A percentile compares a stretch with the other conserved stretches of the same genome.
Evolutionary conservation across 257 asterid genomes (phyloP).

Genomic region (Solanum pinnatisectum): DNA sequence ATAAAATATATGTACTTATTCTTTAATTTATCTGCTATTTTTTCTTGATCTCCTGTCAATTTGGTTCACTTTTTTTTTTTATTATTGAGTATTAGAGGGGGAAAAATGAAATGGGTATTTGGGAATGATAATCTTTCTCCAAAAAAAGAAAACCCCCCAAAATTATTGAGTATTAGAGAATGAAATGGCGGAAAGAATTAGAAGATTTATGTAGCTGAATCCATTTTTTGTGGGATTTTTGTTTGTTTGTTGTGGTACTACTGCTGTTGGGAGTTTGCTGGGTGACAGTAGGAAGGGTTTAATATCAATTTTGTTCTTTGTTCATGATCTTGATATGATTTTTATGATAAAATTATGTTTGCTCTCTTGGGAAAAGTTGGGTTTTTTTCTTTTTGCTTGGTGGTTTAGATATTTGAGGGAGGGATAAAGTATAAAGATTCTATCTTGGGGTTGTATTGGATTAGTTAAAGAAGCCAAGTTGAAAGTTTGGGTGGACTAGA

Average conservation of each 20-base stretch:
- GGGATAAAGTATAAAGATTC: not conserved
- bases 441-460: not conserved
- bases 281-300: not conserved
- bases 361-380: not conserved
- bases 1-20: not conserved
- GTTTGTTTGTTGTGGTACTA: not conserved
- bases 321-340: not conserved
- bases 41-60: not conserved
- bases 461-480: not conserved
- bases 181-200: not conserved
- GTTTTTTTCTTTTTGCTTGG: not conserved
- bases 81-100: not conserved
- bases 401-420: not conserved
- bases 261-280: not conserved
- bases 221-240: not conserved
- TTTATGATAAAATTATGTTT: not conserved
- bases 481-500: not conserved
- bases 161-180: not conserved
- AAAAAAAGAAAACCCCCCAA: not conserved
- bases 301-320: not conserved
- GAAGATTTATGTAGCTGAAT: not conserved
- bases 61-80: not conserved
- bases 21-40: not conserved
- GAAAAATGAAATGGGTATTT: not conserved
- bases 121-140: not conserved